These are phyloP conservation scores for Trichophyton verrucosum DNA, from an alignment of 2,329 filamentous ascomycete species.

Conservation along the genomic window DNA sequence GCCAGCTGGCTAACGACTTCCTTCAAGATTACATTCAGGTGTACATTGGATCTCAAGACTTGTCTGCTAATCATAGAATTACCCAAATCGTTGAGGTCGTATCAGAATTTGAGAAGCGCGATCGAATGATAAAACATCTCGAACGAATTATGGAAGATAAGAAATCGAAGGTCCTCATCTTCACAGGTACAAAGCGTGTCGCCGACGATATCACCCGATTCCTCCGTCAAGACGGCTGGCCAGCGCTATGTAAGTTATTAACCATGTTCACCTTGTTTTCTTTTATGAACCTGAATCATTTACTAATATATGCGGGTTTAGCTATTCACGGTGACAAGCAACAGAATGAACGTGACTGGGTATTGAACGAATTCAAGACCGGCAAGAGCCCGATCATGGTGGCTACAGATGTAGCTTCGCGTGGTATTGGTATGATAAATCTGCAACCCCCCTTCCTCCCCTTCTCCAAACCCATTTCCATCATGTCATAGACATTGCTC, in stretches of 20 bases:
- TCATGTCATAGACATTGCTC: constrained; percentile 4
- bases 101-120: constrained; percentile 92
- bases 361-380: constrained; percentile 98
- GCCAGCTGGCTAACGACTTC: constrained; percentile 80
- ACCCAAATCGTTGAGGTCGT: constrained; percentile 96
- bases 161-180: constrained; percentile 88
- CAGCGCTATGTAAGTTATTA: constrained; percentile 66
- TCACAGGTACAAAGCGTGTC: constrained; percentile 76
- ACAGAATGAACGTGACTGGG: constrained; percentile 99
- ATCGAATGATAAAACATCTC: constrained; percentile 91
- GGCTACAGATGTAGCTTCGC: constrained; percentile 97
- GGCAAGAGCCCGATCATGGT: constrained; percentile 99
- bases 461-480: constrained; percentile 17
- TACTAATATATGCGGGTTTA: constrained; percentile 31
- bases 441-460: constrained; percentile 33
- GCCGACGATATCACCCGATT: constrained; percentile 96
- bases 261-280: background rate
- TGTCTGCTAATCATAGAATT: constrained; percentile 94
- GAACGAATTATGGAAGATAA: constrained; percentile 98
- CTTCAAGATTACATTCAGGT: constrained; percentile 95
- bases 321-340: constrained; percentile 99
- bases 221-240: constrained; percentile 95
- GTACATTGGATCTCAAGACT: constrained; percentile 92
- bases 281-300: constrained; percentile 15
- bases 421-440: constrained; percentile 99